Percentiles rank a stretch among this genome's conserved stretches.
Evolutionary conservation across 2,329 filamentous ascomycete species (phyloP).

Genomic region (Truncatella angustata): DNA sequence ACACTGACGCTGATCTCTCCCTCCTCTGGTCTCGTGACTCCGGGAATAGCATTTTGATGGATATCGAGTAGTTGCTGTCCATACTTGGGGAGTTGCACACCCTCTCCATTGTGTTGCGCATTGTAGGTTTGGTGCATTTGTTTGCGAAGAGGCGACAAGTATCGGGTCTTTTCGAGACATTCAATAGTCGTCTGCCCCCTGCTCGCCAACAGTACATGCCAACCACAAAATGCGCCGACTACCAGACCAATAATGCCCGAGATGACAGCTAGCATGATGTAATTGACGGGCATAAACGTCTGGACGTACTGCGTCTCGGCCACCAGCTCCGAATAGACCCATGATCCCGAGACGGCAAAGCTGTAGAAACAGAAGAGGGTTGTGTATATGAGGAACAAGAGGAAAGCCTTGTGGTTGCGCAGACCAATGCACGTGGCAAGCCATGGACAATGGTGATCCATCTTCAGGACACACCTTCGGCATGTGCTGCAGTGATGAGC

Average conservation of each 20-base stretch:
- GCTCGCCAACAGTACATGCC: conserved; percentile 82
- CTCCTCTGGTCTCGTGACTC: conserved; percentile 78
- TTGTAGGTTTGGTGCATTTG: conserved; percentile 64
- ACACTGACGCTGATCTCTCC: conserved; percentile 58
- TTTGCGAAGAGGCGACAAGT: conserved; percentile 76
- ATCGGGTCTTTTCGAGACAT: conserved; percentile 91
- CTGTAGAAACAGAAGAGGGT: conserved; percentile 80
- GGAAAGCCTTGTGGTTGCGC: conserved; percentile 91
- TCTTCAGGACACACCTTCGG: conserved; percentile 91
- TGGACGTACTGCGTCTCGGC: conserved; percentile 70
- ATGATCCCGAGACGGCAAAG: conserved; percentile 73
- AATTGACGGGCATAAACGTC: conserved; percentile 82
- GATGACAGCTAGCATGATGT: conserved; percentile 81
- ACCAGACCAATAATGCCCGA: conserved; percentile 90
- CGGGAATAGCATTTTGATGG: conserved; percentile 77
- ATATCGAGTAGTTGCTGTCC: conserved; percentile 77
- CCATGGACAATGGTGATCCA: conserved; percentile 99
- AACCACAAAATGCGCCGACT: conserved; percentile 81
- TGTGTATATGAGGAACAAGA: conserved; percentile 89
- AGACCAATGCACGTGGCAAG: conserved; percentile 92
- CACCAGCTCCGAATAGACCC: conserved; percentile 84
- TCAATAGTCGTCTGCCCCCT: conserved; percentile 92
- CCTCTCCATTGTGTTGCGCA: conserved; percentile 51
- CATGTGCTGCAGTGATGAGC: conserved; percentile 97
- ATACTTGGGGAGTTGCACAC: conserved; percentile 54